Base-by-base conservation (phyloP, 23 red algal genomes). In the Gracilaria gracilis region DNA sequence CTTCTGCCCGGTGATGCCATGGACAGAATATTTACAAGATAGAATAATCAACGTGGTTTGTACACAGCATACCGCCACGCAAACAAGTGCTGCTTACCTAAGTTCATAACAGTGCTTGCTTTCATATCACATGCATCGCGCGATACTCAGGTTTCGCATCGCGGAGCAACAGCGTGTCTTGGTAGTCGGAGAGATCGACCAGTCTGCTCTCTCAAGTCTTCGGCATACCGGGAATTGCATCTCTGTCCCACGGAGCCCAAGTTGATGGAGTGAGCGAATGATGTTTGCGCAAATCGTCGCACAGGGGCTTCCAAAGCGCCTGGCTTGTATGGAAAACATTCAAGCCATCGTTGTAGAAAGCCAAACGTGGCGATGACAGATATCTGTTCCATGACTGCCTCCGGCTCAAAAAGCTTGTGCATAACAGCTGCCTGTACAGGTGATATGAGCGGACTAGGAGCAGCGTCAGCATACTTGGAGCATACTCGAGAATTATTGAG, bases 181-280 rank as follows among this genome's bases (percentile, higher is more conserved):
- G 87, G 87, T 38, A 90, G 47, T 44, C 87, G 87, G 24, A 90
- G 67, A 57, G 87, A 81, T 44, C 87, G 71, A 51, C 84, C 84
- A 59, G 49, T 61, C 16, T 75, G 42, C 37, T 44, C 57, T 33
- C 87, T 64, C 32, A 90, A 55, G 19, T 71, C 71, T 47, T 79
- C 90, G 1, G 81, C 75, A 62, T 70, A 81, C 82, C 72, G 74
- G 49, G 51, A 67, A 39, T 64, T 36, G 9, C 35, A 61, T 38
- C 90, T 58, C 72, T 93, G 90, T 37, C 90, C 90, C 31, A 93
- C 90, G 20, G 80, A 27, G 32, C 71, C 81, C 28, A 93, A 47
- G 40, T 69, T 65, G 28, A 93, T 70, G 0, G 59, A 54, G 29
- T 62, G 53, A n/a, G 71, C 90, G 48, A 93, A 70, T 33, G 80